A percentile compares a stretch with the other conserved stretches of the same genome.
phyloP scores from a whole-genome alignment of 2,329 filamentous ascomycete species.

The Didymella pinodella region DNA sequence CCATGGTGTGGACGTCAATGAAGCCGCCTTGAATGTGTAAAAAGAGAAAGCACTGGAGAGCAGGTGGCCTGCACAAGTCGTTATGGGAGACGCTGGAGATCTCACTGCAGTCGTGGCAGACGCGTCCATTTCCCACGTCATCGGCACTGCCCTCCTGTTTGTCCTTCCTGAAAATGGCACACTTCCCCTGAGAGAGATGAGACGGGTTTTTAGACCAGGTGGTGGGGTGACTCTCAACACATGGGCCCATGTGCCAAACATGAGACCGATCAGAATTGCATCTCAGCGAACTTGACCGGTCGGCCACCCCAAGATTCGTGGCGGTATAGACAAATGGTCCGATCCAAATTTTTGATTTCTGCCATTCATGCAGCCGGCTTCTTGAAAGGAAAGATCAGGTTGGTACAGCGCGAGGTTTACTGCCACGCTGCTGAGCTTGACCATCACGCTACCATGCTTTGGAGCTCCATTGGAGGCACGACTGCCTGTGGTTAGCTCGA shows the following conservation, averaged over 20 bases:
- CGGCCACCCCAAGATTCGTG: not conserved
- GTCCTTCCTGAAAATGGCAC: not conserved
- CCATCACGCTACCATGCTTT: not conserved
- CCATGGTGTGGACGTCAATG: not conserved
- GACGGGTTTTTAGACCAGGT: not conserved
- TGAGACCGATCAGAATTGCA: not conserved
- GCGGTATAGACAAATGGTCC: not conserved
- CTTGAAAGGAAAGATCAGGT: not conserved
- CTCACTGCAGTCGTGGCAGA: not conserved
- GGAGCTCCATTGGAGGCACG: not conserved
- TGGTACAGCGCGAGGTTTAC: not conserved
- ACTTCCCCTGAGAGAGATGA: not conserved
- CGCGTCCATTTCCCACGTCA: not conserved
- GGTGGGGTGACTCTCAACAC: not conserved
- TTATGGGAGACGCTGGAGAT: not conserved
- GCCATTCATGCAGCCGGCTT: not conserved
- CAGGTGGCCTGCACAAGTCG: not conserved
- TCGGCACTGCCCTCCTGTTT: not conserved
- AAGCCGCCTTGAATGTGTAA: not conserved
- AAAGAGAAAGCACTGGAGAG: not conserved
- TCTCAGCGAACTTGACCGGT: not conserved
- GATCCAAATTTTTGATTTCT: not conserved
- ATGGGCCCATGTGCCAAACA: not conserved
- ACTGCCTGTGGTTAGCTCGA: not conserved
- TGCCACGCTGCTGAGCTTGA: not conserved